Conservation (phyloP, 495 filamentous ascomycete genomes). For the Hypoxylon lienhwacheense region DNA sequence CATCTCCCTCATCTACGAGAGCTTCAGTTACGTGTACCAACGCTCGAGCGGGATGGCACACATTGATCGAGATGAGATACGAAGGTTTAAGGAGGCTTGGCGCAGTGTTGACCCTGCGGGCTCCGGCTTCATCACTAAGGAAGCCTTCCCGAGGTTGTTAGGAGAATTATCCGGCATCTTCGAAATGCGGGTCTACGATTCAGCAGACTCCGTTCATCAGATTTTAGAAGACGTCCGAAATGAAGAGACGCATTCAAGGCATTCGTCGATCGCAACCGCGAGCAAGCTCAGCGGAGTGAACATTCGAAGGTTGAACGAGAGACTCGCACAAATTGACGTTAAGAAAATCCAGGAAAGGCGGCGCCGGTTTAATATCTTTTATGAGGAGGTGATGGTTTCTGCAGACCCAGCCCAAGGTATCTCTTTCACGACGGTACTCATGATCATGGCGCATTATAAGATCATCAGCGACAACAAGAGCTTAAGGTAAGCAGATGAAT, state of each 20-base stretch:
- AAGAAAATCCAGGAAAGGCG: slow-evolving; percentile 70
- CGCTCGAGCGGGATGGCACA: slow-evolving; percentile 82
- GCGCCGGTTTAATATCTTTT: slow-evolving; percentile 84
- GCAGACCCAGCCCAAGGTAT: slow-evolving; percentile 86
- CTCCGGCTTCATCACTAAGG: slow-evolving; percentile 87
- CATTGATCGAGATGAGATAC: slow-evolving; percentile 87
- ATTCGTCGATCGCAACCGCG: slow-evolving; percentile 55
- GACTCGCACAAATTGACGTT: slow-evolving; percentile 76
- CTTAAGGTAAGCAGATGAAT: slow-evolving; percentile 59
- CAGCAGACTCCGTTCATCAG: slow-evolving; percentile 77
- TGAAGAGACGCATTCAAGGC: slow-evolving; percentile 53
- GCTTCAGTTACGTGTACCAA: slow-evolving; percentile 99
- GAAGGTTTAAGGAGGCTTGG: slow-evolving; percentile 98
- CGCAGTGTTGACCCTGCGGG: slow-evolving; percentile 90
- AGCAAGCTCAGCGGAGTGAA: slow-evolving; percentile 67
- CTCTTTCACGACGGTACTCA: slow-evolving; percentile 88
- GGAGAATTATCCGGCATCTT: slow-evolving; percentile 93
- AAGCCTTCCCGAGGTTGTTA: slow-evolving; percentile 85
- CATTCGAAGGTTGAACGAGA: slow-evolving; percentile 70
- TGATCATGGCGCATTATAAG: slow-evolving; percentile 98
- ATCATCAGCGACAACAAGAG: slow-evolving; percentile 98
- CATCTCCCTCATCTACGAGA: slow-evolving; percentile 98
- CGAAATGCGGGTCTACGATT: slow-evolving; percentile 95
- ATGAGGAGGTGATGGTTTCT: slow-evolving; percentile 93
- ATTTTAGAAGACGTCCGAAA: slow-evolving; percentile 81